These are phyloP conservation scores for Lepiota brunneoincarnata DNA, from an alignment of 768 basidiomycete species.

Conservation along the genomic window DNA sequence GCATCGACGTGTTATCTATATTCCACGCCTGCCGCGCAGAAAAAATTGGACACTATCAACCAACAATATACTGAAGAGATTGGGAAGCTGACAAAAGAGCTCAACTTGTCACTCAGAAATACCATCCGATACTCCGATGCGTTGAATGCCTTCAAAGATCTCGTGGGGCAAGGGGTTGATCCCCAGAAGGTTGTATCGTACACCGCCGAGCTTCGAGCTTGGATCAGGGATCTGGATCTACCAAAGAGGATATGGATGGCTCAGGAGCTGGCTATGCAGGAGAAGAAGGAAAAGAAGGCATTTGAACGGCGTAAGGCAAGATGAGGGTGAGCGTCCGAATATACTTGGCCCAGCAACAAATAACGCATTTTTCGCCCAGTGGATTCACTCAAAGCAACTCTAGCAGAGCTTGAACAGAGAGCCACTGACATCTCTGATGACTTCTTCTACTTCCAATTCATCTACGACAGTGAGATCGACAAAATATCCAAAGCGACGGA, in stretches of 20 bases:
- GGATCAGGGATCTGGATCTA: constrained; percentile 14
- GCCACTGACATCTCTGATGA: constrained; percentile 11
- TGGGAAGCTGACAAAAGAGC: constrained; percentile 1
- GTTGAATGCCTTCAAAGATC: constrained; percentile 2
- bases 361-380: neutral
- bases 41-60: constrained; percentile 9
- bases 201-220: constrained; percentile 12
- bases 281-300: neutral
- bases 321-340: neutral
- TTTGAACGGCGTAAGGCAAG: neutral
- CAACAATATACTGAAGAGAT: constrained; percentile 4
- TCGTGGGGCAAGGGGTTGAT: constrained; percentile 6
- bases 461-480: neutral
- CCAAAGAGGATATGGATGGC: neutral
- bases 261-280: neutral
- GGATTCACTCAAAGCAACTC: neutral
- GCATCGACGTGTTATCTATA: constrained; percentile 8
- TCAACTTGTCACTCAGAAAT: neutral
- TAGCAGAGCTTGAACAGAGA: constrained; percentile 4
- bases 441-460: neutral
- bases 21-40: constrained; percentile 8
- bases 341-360: neutral
- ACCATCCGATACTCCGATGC: constrained; percentile 10
- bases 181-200: constrained; percentile 13
- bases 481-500: neutral